phyloP scores from a whole-genome alignment of 2,329 filamentous ascomycete genomes.

The Trichoderma sp. region DNA sequence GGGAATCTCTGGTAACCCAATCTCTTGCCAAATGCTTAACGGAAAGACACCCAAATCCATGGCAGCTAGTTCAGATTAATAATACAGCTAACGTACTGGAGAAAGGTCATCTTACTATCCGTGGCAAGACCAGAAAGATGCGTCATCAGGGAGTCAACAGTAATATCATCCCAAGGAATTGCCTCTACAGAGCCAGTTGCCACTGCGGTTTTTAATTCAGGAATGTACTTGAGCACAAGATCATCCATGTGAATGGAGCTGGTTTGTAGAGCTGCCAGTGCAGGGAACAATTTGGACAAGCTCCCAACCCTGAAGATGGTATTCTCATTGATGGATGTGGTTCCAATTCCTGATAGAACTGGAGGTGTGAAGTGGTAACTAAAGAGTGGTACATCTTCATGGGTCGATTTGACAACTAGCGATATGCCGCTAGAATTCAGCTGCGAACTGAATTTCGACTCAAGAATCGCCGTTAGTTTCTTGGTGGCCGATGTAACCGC shows the following conservation, averaged over 20 bases:
- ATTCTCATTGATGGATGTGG: constrained; percentile 29
- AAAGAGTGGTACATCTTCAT: neutral
- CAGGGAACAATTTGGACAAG: constrained; percentile 35
- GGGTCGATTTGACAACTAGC: neutral
- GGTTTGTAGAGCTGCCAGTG: constrained; percentile 32
- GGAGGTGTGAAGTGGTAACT: neutral
- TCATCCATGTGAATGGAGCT: constrained; percentile 19
- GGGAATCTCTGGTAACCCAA: neutral
- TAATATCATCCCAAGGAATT: constrained; percentile 47
- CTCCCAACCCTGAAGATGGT: constrained; percentile 38
- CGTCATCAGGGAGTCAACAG: constrained; percentile 42
- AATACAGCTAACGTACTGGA: neutral
- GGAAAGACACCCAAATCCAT: neutral
- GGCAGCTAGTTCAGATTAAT: neutral
- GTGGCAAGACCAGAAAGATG: constrained; percentile 44
- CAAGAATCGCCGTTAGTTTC: neutral
- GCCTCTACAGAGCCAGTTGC: constrained; percentile 26
- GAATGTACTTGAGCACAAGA: neutral
- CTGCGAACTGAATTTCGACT: neutral
- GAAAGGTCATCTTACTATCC: constrained; percentile 31
- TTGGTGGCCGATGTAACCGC: neutral
- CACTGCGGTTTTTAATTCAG: neutral
- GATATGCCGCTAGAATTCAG: neutral
- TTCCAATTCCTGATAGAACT: constrained; percentile 24
- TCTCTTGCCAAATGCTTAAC: neutral